A percentile compares a stretch with the other conserved stretches of the same genome.
Conservation (phyloP, 2,329 filamentous ascomycete species). For the Xylariaceae sp. region DNA sequence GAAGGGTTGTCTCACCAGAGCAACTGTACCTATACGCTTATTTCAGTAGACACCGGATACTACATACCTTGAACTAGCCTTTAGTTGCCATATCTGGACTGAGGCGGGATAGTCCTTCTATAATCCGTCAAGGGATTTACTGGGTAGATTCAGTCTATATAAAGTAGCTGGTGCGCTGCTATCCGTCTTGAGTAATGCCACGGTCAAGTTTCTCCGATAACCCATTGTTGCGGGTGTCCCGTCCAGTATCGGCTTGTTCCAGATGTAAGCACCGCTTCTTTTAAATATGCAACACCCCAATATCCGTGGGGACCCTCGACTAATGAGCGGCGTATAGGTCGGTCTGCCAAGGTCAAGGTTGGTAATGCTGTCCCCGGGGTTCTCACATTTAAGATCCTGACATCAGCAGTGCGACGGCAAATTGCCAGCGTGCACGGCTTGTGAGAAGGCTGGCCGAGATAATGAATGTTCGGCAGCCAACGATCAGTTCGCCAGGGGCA, state of each 20-base stretch:
- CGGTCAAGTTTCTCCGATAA: constrained; percentile 53
- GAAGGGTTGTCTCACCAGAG: constrained; percentile 11
- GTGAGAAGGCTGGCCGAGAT: constrained; percentile 87
- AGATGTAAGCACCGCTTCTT: constrained; percentile 60
- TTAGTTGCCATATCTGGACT: background rate
- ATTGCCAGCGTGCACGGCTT: constrained; percentile 91
- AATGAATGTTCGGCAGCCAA: constrained; percentile 92
- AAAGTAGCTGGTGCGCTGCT: constrained; percentile 4
- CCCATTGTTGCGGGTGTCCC: constrained; percentile 73
- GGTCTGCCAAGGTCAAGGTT: constrained; percentile 91
- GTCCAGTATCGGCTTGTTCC: constrained; percentile 80
- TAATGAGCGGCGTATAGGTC: constrained; percentile 55
- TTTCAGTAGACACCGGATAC: constrained; percentile 4
- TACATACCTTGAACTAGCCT: background rate
- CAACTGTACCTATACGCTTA: constrained; percentile 13
- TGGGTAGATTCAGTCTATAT: background rate
- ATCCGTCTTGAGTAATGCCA: constrained; percentile 41
- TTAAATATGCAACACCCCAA: background rate
- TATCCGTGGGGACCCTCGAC: constrained; percentile 11
- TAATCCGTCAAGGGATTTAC: background rate
- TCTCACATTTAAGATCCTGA: constrained; percentile 17
- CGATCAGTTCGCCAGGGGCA: constrained; percentile 93
- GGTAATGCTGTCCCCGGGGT: constrained; percentile 7
- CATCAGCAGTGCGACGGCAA: constrained; percentile 83
- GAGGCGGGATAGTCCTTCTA: background rate